phyloP scores from a whole-genome alignment of 495 filamentous ascomycete species.

The Talaromyces adpressus region DNA sequence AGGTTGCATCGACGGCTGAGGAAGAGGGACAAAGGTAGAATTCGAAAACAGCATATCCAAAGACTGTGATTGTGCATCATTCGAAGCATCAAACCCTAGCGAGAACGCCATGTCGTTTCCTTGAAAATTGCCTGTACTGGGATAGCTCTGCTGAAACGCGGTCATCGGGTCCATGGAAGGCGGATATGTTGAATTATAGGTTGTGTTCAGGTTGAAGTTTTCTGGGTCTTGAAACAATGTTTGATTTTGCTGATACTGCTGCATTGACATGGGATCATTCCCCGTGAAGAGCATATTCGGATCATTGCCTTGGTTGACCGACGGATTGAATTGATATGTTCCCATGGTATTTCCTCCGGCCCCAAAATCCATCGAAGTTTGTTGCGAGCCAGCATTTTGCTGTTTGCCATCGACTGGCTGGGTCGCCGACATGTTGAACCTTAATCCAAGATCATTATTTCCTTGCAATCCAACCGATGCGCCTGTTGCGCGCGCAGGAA shows the following conservation, averaged over 20 bases:
- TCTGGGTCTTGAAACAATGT: neutral
- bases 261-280: neutral
- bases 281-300: neutral
- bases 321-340: constrained; percentile 1
- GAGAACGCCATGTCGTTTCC: constrained; percentile 1
- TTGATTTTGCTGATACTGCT: neutral
- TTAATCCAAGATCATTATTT: neutral
- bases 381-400: neutral
- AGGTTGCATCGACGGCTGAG: neutral
- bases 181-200: neutral
- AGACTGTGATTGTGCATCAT: neutral
- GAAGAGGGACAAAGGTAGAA: constrained; percentile 4
- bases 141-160: neutral
- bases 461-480: neutral
- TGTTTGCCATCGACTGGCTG: neutral
- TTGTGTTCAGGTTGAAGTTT: neutral
- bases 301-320: neutral
- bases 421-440: neutral
- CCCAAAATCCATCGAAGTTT: neutral
- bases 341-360: neutral
- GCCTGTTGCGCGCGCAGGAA: neutral
- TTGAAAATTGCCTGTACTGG: neutral
- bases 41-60: constrained; percentile 1
- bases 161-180: neutral
- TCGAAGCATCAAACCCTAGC: neutral